Evolutionary conservation across 352 stramenopile genomes (phyloP), one percentile per base, ranked within the genome.

Genomic region (Elongisporangium undulatum): DNA sequence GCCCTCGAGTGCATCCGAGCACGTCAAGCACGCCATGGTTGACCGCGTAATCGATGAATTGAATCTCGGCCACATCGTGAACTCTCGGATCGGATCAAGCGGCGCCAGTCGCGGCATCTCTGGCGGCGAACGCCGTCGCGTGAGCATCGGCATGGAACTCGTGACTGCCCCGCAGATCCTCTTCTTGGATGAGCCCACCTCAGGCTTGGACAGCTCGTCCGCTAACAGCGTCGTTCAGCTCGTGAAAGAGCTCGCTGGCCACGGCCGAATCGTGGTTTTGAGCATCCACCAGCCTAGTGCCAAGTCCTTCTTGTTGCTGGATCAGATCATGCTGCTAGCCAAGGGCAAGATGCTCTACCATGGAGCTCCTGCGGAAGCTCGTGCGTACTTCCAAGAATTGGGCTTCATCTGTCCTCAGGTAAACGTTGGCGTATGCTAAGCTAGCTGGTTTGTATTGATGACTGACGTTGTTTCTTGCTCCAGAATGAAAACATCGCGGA

Each of bases 71-170:
- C 79, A 95, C 53, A 67, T 94, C 4, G 69, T 75, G 17, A 63
- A 92, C 50, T 71, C 75, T 19, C 74, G 81, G 3, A 89, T 94
- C 48, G 79, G 79, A 2, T 66, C 74, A 4, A 72, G 56, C 34
- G 66, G 67, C 15, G 51, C 78, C 0, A 70, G 84, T 7, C 94
- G 95, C 55, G 96, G 96, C 17, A 82, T 98, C 24, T 97, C 89
- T 55, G 94, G 95, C 19, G 95, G 94, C 16, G 95, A 99, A 68
- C 80, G 90, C 26, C 94, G 97, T 45, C 80, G 95, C 21, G 90
- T 97, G 26, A 96, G 82, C 50, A 97, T 98, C 64, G 92, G 90
- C 26, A 97, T 96, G 79, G 92, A 98, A 64, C 89, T 98, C 60
- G 90, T 98, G 26, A 96, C 82, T 22, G 92, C 77, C 49, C 80